Evolutionary conservation across 2,329 filamentous ascomycete genomes (phyloP).

Genomic region (Cordyceps javanica): DNA sequence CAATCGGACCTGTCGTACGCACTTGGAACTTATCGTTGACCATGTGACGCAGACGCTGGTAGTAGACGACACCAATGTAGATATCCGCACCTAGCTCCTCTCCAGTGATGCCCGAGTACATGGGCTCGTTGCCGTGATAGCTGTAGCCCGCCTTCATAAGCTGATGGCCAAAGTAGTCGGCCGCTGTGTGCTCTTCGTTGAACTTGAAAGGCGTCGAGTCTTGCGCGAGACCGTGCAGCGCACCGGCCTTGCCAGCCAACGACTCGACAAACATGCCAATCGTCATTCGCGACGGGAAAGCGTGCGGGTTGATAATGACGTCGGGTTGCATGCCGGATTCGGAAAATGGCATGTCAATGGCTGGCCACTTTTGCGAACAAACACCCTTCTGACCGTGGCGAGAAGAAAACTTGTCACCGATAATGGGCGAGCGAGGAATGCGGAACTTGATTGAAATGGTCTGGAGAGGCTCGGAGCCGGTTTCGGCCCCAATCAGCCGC

Average conservation of each 20-base stretch:
- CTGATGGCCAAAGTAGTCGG: slow-evolving; percentile 93
- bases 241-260: slow-evolving; percentile 88
- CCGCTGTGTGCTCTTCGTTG: slow-evolving; percentile 84
- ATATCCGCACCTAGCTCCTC: slow-evolving; percentile 92
- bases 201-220: slow-evolving; percentile 95
- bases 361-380: slow-evolving; percentile 90
- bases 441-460: slow-evolving; percentile 89
- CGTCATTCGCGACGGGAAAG: slow-evolving; percentile 98
- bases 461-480: slow-evolving; percentile 76
- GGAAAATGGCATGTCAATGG: slow-evolving; percentile 90
- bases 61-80: slow-evolving; percentile 95
- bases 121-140: slow-evolving; percentile 96
- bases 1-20: slow-evolving; percentile 88
- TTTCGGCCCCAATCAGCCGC: slow-evolving; percentile 79
- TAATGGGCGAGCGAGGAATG: slow-evolving; percentile 81
- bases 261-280: slow-evolving; percentile 99
- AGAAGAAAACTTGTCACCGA: slow-evolving; percentile 98
- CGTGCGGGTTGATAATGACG: slow-evolving; percentile 98
- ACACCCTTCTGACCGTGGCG: slow-evolving; percentile 98
- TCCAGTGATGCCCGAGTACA: slow-evolving; percentile 96
- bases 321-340: slow-evolving; percentile 96
- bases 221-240: slow-evolving; percentile 90
- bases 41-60: slow-evolving; percentile 97
- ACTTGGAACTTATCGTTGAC: slow-evolving; percentile 99
- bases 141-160: slow-evolving; percentile 94